A percentile compares a stretch with the other conserved stretches of the same genome.
phyloP scores from a whole-genome alignment of 1,284 basidiomycete genomes.

The Salmacisia buchloeana region DNA sequence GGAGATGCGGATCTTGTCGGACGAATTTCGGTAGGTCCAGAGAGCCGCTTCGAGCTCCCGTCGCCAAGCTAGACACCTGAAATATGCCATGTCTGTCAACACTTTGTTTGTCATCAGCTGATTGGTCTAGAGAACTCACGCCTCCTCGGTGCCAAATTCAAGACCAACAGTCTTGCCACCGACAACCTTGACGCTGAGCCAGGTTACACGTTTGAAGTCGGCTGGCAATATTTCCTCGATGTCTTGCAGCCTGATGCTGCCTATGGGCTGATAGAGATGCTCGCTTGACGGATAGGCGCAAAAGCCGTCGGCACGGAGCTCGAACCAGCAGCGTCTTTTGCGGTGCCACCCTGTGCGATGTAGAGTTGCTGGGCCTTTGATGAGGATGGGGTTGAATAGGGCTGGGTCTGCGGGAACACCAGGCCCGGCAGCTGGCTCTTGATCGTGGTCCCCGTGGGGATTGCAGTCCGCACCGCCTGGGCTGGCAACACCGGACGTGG shows the following conservation, averaged over 20 bases:
- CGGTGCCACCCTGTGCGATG: slow-evolving; percentile 29
- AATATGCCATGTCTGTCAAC: background rate
- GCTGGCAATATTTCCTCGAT: slow-evolving; percentile 30
- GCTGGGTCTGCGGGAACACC: background rate
- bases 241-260: slow-evolving; percentile 28
- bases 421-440: background rate
- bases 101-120: too few relatives aligned
- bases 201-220: slow-evolving; percentile 24
- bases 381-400: slow-evolving; percentile 23
- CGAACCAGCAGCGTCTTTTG: slow-evolving; percentile 36
- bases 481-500: background rate
- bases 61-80: slow-evolving; percentile 26
- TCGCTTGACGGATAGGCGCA: slow-evolving; percentile 35
- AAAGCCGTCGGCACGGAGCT: slow-evolving; percentile 27
- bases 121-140: slow-evolving; percentile 7
- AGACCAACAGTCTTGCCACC: slow-evolving; percentile 22
- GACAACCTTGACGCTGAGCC: slow-evolving; percentile 25
- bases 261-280: slow-evolving; percentile 36
- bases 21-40: slow-evolving; percentile 27
- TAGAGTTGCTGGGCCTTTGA: slow-evolving; percentile 30
- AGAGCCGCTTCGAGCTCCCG: slow-evolving; percentile 32
- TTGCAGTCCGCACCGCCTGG: background rate
- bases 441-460: background rate
- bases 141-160: slow-evolving; percentile 43
- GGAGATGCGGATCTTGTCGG: slow-evolving; percentile 32